phyloP scores from a whole-genome alignment of 495 filamentous ascomycete species.

The Viridothelium virens region DNA sequence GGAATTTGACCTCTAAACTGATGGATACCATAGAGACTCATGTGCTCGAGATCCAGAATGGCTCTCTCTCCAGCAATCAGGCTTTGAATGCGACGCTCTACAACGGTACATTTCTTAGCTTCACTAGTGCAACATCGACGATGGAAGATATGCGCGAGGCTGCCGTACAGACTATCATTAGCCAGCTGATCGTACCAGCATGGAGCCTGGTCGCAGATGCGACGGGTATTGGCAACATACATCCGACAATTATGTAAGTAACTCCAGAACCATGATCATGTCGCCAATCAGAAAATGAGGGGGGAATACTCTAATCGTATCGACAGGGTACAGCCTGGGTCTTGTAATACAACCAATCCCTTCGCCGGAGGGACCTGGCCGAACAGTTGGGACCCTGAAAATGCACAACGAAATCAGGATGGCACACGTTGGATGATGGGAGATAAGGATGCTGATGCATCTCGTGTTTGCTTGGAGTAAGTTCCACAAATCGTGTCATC shows the following conservation, averaged over 20 bases:
- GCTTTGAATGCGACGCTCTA: not conserved
- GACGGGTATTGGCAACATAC: not conserved
- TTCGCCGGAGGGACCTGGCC: not conserved
- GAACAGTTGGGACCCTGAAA: not conserved
- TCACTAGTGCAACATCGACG: not conserved
- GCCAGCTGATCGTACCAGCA: constrained; percentile 4
- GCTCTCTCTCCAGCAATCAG: not conserved
- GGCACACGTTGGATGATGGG: not conserved
- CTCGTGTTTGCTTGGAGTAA: not conserved
- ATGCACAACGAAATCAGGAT: not conserved
- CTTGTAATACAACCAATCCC: constrained; percentile 1
- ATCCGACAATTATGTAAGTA: not conserved
- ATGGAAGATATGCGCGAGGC: not conserved
- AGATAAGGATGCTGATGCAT: not conserved
- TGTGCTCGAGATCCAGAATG: not conserved
- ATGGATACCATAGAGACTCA: not conserved
- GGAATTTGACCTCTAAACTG: not conserved
- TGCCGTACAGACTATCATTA: not conserved
- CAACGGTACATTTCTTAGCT: not conserved
- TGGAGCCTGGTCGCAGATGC: not conserved
- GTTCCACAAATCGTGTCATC: not conserved
- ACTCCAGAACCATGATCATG: not conserved
- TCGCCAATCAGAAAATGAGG: not conserved
- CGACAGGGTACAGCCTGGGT: not conserved
- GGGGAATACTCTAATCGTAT: not conserved